Conservation (phyloP, 2,329 filamentous ascomycete genomes). For the Epicoccum nigrum region DNA sequence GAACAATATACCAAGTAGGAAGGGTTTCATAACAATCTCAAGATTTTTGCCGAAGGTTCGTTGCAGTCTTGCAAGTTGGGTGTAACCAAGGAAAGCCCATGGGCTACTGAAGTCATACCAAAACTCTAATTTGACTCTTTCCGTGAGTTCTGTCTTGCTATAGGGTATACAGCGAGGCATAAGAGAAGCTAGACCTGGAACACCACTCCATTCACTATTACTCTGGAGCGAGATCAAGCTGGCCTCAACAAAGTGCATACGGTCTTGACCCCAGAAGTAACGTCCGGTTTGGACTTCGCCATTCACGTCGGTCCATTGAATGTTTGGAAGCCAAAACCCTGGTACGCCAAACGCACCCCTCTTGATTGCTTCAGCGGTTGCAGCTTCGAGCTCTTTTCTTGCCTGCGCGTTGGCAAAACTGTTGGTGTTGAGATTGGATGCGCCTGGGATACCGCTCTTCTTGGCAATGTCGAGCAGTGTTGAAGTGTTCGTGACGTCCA, state of each 20-base stretch:
- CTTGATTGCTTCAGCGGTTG: conserved; percentile 38
- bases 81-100: conserved; percentile 45
- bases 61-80: conserved; percentile 37
- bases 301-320: conserved; percentile 23
- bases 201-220: conserved; percentile 16
- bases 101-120: conserved; percentile 46
- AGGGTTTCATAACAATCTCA: conserved; percentile 42
- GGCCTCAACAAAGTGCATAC: conserved; percentile 47
- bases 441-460: conserved; percentile 32
- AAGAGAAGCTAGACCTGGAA: conserved; percentile 24
- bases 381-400: conserved; percentile 31
- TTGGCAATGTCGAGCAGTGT: conserved; percentile 32
- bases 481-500: conserved; percentile 32
- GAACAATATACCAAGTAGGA: conserved; percentile 43
- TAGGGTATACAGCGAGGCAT: conserved; percentile 31
- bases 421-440: conserved; percentile 2
- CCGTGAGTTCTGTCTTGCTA: conserved; percentile 5
- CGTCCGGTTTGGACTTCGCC: conserved; percentile 25
- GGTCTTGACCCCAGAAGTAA: conserved; percentile 46
- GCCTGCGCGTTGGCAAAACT: conserved; percentile 28
- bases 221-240: conserved; percentile 23
- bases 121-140: conserved; percentile 34
- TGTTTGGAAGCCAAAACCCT: conserved; percentile 42
- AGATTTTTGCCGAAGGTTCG: conserved; percentile 31
- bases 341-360: conserved; percentile 46